A percentile compares a stretch with the other conserved stretches of the same genome.
phyloP scores from a whole-genome alignment of 305 asterid species.

The Plantago coronopus region DNA sequence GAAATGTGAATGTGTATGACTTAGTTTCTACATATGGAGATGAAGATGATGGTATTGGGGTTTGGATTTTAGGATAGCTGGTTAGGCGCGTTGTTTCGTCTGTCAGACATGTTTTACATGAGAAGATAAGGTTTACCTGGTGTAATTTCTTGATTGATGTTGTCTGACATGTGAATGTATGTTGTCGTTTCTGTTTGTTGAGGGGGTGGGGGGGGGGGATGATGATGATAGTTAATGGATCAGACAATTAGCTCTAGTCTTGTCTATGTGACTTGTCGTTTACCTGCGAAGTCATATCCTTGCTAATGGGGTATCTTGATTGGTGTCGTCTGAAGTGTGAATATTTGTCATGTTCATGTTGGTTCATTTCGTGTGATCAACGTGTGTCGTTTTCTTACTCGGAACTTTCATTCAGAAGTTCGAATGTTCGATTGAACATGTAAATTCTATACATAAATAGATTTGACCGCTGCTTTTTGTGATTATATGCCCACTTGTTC shows the following conservation, averaged over 20 bases:
- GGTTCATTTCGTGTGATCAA: neutral
- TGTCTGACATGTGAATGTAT: neutral
- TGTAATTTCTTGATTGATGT: neutral
- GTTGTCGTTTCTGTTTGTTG: neutral
- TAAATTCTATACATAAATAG: neutral
- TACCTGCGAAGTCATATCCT: neutral
- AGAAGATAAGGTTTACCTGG: too few relatives aligned
- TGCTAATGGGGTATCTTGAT: neutral
- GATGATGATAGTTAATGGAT: too few relatives aligned
- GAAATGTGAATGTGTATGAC: too few relatives aligned
- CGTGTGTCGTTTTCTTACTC: neutral
- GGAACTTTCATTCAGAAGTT: neutral
- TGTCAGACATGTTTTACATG: too few relatives aligned
- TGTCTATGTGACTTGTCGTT: neutral
- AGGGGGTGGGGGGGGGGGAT: neutral
- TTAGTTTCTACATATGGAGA: too few relatives aligned
- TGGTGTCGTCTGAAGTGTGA: neutral
- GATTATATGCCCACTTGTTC: neutral
- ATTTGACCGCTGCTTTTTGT: neutral
- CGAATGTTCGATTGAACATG: neutral
- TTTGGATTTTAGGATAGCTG: too few relatives aligned
- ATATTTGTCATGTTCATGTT: neutral
- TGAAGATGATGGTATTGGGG: too few relatives aligned
- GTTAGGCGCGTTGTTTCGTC: too few relatives aligned
- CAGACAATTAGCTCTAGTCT: neutral